Evolutionary conservation across 192 early-diverging fungal genomes (phyloP).

Genomic region (Coemansia javaensis): DNA sequence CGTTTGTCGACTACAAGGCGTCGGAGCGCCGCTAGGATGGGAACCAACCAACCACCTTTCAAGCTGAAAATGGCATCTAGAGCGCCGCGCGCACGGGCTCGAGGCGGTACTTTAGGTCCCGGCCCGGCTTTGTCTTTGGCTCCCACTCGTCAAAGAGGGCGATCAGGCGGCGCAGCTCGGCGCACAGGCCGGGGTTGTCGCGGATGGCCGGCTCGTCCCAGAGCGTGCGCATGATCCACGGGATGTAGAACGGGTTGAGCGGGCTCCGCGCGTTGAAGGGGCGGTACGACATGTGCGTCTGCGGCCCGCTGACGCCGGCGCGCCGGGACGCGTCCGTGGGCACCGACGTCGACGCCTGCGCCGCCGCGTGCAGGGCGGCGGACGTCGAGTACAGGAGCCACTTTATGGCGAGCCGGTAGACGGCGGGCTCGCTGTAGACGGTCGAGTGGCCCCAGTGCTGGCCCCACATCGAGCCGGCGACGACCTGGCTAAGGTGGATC

Average conservation of each 20-base stretch:
- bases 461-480: conserved; percentile 83
- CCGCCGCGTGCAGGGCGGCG: conserved; percentile 3
- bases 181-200: conserved; percentile 47
- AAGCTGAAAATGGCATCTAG: conserved; percentile 15
- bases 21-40: conserved; percentile 52
- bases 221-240: conserved; percentile 90
- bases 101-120: conserved; percentile 87
- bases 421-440: conserved; percentile 84
- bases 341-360: conserved; percentile 8
- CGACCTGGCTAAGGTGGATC: conserved; percentile 76
- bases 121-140: conserved; percentile 61
- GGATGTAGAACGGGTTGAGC: conserved; percentile 86
- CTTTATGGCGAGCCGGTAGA: conserved; percentile 63
- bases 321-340: conserved; percentile 19
- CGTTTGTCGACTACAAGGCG: conserved; percentile 87
- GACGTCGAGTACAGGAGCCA: conserved; percentile 53
- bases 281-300: conserved; percentile 42
- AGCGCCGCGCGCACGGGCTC: conserved; percentile 74
- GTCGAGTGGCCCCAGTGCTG: conserved; percentile 90
- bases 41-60: background rate
- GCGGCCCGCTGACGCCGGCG: conserved; percentile 24
- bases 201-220: conserved; percentile 65
- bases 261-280: conserved; percentile 62
- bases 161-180: conserved; percentile 65
- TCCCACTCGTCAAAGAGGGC: conserved; percentile 77